Percentiles rank a stretch among this genome's conserved stretches.
These are phyloP conservation scores for Gnomoniopsis smithogilvyi DNA, from an alignment of 2,329 filamentous ascomycete species.

Conservation along the genomic window DNA sequence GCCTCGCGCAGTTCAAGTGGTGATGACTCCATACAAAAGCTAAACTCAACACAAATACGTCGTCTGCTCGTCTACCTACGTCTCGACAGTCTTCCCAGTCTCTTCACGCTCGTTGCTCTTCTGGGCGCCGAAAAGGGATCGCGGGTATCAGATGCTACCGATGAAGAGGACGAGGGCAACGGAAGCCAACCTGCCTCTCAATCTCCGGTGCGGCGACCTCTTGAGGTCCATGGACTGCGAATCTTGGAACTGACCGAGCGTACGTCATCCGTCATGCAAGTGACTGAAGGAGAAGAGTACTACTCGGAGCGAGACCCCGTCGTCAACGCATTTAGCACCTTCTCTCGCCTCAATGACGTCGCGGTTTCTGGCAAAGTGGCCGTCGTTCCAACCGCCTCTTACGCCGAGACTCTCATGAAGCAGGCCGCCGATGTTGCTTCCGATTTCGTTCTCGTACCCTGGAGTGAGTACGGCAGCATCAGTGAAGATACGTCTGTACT, in stretches of 20 bases:
- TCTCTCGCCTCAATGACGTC: constrained; percentile 80
- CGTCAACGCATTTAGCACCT: constrained; percentile 85
- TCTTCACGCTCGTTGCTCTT: constrained; percentile 79
- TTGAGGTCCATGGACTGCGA: constrained; percentile 80
- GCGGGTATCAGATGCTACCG: constrained; percentile 20
- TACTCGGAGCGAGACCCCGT: constrained; percentile 70
- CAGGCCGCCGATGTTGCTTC: constrained; percentile 68
- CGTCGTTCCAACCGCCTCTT: constrained; percentile 73
- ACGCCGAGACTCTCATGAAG: constrained; percentile 71
- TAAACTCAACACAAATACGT: constrained; percentile 44
- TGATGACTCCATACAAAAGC: constrained; percentile 26
- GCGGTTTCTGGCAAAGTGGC: constrained; percentile 78
- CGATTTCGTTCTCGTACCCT: constrained; percentile 80
- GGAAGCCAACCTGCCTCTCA: constrained; percentile 20
- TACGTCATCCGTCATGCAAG: constrained; percentile 92
- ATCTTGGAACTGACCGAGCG: constrained; percentile 86
- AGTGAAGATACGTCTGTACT: constrained; percentile 55
- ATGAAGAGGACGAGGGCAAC: constrained; percentile 23
- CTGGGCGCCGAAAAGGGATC: constrained; percentile 46
- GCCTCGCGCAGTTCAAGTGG: constrained; percentile 26
- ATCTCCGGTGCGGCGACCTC: constrained; percentile 39
- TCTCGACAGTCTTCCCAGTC: constrained; percentile 76
- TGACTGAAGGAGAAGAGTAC: constrained; percentile 75
- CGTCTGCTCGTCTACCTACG: constrained; percentile 78
- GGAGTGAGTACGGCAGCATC: constrained; percentile 79